Percentiles rank a stretch among this genome's conserved stretches.
phyloP scores from a whole-genome alignment of 768 basidiomycete species.

The Daedalea quercina region DNA sequence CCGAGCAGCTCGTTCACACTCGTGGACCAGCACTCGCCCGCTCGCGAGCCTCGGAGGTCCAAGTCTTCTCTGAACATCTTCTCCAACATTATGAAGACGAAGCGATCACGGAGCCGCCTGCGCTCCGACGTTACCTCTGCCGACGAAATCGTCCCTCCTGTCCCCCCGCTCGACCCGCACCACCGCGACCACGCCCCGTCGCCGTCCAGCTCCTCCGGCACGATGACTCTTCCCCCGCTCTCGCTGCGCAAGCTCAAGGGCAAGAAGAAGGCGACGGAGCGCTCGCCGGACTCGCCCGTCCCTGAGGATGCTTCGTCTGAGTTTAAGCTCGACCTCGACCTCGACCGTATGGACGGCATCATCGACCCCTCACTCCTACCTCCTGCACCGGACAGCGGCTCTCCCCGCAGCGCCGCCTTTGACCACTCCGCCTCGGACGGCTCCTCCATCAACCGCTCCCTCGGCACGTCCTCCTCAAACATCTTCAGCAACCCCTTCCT shows the following conservation, averaged over 20 bases:
- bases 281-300: conserved; percentile 27
- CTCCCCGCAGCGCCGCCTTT: conserved; percentile 37
- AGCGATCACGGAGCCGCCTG: conserved; percentile 34
- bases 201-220: not conserved
- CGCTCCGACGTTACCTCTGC: conserved; percentile 28
- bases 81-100: conserved; percentile 31
- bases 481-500: conserved; percentile 34
- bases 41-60: conserved; percentile 36
- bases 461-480: conserved; percentile 27
- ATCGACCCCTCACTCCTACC: conserved; percentile 39
- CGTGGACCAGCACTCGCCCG: conserved; percentile 19
- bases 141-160: conserved; percentile 24
- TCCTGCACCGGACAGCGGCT: conserved; percentile 25
- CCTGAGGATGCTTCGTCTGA: conserved; percentile 27
- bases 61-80: conserved; percentile 41
- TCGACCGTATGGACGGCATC: conserved; percentile 80
- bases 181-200: not conserved
- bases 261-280: conserved; percentile 28
- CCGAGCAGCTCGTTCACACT: conserved; percentile 18
- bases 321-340: conserved; percentile 56
- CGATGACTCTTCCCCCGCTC: not conserved
- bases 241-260: conserved; percentile 13
- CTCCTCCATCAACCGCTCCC: conserved; percentile 25
- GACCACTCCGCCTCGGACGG: conserved; percentile 29
- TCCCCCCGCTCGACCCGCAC: conserved; percentile 14